Evolutionary conservation across 1,284 basidiomycete species (phyloP).

Genomic region (Ceratorhiza oryzae-sativae): DNA sequence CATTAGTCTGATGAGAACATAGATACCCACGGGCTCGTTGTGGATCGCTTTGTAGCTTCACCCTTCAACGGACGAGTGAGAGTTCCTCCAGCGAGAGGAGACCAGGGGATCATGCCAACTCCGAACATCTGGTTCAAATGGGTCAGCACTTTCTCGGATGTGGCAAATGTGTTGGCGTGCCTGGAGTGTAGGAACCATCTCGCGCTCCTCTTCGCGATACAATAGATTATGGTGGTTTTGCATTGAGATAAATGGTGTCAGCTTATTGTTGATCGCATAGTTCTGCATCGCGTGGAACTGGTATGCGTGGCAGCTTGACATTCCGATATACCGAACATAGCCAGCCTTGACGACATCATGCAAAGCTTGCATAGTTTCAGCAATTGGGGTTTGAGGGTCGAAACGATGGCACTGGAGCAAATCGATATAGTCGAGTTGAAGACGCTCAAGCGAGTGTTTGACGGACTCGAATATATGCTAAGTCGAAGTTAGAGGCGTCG

Average conservation of each 20-base stretch:
- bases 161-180: background rate
- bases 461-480: conserved; percentile 47
- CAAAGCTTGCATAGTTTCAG: conserved; percentile 42
- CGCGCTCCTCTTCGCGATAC: conserved; percentile 42
- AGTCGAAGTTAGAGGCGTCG: conserved; percentile 2
- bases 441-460: conserved; percentile 15
- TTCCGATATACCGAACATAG: conserved; percentile 28
- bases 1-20: background rate
- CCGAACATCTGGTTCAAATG: conserved; percentile 48
- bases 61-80: conserved; percentile 54
- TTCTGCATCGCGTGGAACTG: conserved; percentile 41
- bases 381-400: conserved; percentile 46
- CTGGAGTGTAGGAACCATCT: conserved; percentile 41
- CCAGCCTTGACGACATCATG: conserved; percentile 43
- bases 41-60: conserved; percentile 50
- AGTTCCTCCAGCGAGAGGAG: conserved; percentile 59
- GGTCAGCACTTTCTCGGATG: conserved; percentile 43
- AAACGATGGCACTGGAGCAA: conserved; percentile 44
- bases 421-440: conserved; percentile 44
- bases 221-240: conserved; percentile 40
- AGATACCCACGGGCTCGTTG: conserved; percentile 50
- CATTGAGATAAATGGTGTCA: conserved; percentile 38
- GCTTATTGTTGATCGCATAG: conserved; percentile 41
- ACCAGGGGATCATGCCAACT: conserved; percentile 59
- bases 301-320: conserved; percentile 33